Evolutionary conservation across 2,329 filamentous ascomycete genomes (phyloP).

Genomic region (Neurospora crassa): DNA sequence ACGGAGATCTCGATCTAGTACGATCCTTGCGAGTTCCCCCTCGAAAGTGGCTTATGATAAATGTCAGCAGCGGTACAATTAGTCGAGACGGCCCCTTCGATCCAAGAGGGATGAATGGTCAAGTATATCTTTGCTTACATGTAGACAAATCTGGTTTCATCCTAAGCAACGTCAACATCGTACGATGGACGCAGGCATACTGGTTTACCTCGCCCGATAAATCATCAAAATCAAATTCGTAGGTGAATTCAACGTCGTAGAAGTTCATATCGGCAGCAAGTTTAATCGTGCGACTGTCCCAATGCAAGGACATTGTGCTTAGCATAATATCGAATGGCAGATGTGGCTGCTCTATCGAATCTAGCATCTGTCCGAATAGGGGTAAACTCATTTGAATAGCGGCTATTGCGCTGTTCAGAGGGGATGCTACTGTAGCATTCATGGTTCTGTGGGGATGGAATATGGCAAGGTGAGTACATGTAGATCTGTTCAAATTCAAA

Average conservation of each 20-base stretch:
- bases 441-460: too few species aligned
- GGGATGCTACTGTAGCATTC: too few species aligned
- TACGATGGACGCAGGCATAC: neutral
- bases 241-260: too few species aligned
- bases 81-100: neutral
- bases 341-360: neutral
- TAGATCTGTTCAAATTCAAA: neutral
- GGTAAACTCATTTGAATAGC: neutral
- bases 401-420: neutral
- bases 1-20: neutral
- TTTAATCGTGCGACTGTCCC: rapidly evolving
- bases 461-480: neutral
- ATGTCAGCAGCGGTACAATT: neutral
- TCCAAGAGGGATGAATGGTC: neutral
- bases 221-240: too few species aligned
- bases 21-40: neutral
- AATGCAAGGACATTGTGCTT: neutral
- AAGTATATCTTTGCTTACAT: neutral
- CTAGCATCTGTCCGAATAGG: neutral
- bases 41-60: neutral
- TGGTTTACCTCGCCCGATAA: too few species aligned
- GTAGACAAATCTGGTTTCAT: neutral
- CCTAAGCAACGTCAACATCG: neutral
- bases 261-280: rapidly evolving
- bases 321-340: neutral